Percentiles rank a stretch among this genome's conserved stretches.
Evolutionary conservation across 1,284 basidiomycete genomes (phyloP).

Genomic region (Takashimella tepidaria): DNA sequence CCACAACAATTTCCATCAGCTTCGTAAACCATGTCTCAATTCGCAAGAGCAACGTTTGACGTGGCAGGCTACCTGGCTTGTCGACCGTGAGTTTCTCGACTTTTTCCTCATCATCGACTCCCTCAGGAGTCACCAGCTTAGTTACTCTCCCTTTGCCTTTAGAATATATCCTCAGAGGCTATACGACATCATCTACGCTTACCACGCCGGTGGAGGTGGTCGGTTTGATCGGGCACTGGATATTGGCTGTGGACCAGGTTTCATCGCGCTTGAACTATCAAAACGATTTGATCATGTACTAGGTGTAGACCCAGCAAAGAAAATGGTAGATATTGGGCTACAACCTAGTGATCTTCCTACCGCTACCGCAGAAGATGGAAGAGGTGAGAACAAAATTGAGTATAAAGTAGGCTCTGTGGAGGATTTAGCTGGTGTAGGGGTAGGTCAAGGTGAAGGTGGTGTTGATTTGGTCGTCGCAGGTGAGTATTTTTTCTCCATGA

Average conservation of each 20-base stretch:
- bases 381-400: neutral
- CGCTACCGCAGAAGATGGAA: too few species aligned
- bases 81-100: constrained; percentile 25
- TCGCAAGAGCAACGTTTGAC: constrained; percentile 33
- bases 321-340: constrained; percentile 65
- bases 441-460: constrained; percentile 52
- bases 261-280: constrained; percentile 57
- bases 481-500: constrained; percentile 35
- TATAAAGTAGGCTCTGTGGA: constrained; percentile 47
- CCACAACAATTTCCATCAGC: too few species aligned
- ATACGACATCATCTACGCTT: constrained; percentile 25
- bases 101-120: neutral
- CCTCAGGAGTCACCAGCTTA: constrained; percentile 1
- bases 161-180: constrained; percentile 28
- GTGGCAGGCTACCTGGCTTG: constrained; percentile 31
- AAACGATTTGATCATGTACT: constrained; percentile 58
- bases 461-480: constrained; percentile 73
- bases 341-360: constrained; percentile 17
- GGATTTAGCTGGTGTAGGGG: constrained; percentile 6
- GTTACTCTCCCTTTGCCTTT: too few species aligned
- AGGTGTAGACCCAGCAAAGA: constrained; percentile 66
- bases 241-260: constrained; percentile 72
- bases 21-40: constrained; percentile 26
- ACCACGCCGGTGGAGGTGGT: constrained; percentile 23
- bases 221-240: constrained; percentile 53